phyloP scores from a whole-genome alignment of 1,139 yeast genomes.

The Candida sojae region DNA sequence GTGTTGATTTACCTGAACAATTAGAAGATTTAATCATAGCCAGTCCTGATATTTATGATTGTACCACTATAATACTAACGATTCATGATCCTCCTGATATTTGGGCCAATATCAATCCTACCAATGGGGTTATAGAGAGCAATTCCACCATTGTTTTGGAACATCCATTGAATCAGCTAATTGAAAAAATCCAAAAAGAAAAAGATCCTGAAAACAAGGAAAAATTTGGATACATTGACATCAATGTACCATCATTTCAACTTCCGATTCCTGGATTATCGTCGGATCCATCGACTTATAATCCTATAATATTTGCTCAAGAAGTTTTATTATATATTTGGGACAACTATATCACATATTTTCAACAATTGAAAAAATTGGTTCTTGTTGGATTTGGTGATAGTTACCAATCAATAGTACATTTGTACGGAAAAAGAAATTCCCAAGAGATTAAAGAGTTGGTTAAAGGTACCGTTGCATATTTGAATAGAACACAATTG shows the following conservation, averaged over 20 bases:
- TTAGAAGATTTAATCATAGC: constrained; percentile 74
- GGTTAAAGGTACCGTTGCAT: constrained; percentile 74
- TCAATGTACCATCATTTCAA: constrained; percentile 65
- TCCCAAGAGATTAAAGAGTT: constrained; percentile 54
- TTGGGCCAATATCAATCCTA: constrained; percentile 85
- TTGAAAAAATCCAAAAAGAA: constrained; percentile 32
- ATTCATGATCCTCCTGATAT: constrained; percentile 93
- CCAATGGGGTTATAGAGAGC: constrained; percentile 75
- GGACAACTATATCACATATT: constrained; percentile 87
- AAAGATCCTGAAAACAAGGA: constrained; percentile 53
- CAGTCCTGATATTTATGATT: constrained; percentile 68
- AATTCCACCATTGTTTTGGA: constrained; percentile 65
- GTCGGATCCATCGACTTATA: constrained; percentile 40
- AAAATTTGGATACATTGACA: constrained; percentile 78
- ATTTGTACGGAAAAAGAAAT: constrained; percentile 79
- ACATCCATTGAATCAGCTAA: constrained; percentile 42
- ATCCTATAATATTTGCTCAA: constrained; percentile 69
- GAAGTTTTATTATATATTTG: constrained; percentile 78
- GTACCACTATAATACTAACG: constrained; percentile 63
- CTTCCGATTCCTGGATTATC: constrained; percentile 30
- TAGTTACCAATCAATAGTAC: constrained; percentile 84
- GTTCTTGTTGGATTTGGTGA: constrained; percentile 90
- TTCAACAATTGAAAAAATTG: constrained; percentile 63
- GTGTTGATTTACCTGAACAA: constrained; percentile 49
- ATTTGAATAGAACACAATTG: constrained; percentile 63